Conservation (phyloP, 139 green algal genomes). For the Chlorella sp. region DNA sequence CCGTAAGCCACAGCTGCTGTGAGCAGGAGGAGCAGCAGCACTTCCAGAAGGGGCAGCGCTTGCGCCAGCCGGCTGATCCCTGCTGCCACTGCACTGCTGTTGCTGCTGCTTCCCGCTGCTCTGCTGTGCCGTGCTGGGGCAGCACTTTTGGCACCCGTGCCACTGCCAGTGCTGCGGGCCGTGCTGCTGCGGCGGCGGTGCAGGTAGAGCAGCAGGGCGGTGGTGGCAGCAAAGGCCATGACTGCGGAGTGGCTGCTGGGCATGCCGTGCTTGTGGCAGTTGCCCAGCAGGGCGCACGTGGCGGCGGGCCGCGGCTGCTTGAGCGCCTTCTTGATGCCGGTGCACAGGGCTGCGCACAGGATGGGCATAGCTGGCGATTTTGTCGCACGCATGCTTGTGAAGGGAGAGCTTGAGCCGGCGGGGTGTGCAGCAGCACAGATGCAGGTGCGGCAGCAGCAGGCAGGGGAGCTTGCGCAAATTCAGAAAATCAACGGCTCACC, state of each 20-base stretch:
- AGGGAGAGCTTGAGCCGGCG: not conserved
- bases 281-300: slow-evolving; percentile 26
- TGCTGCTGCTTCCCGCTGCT: too few relatives aligned
- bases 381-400: too few relatives aligned
- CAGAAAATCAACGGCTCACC: not conserved
- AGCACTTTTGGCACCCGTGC: not conserved
- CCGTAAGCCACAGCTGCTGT: slow-evolving; percentile 22
- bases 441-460: not conserved
- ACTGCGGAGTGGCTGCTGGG: slow-evolving; percentile 30
- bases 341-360: slow-evolving; percentile 15
- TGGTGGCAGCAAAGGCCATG: slow-evolving; percentile 33
- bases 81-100: not conserved
- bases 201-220: slow-evolving; percentile 5
- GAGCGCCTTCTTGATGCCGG: slow-evolving; percentile 22
- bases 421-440: not conserved
- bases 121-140: not conserved
- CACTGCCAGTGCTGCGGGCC: not conserved
- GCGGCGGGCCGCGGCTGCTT: slow-evolving; percentile 29
- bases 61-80: not conserved
- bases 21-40: not conserved
- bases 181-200: slow-evolving; percentile 9
- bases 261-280: slow-evolving; percentile 42
- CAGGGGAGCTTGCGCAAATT: not conserved
- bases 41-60: not conserved
- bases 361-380: not conserved